Evolutionary conservation across 441 rosid species (phyloP).

Genomic region (Adansonia madagascariensis): DNA sequence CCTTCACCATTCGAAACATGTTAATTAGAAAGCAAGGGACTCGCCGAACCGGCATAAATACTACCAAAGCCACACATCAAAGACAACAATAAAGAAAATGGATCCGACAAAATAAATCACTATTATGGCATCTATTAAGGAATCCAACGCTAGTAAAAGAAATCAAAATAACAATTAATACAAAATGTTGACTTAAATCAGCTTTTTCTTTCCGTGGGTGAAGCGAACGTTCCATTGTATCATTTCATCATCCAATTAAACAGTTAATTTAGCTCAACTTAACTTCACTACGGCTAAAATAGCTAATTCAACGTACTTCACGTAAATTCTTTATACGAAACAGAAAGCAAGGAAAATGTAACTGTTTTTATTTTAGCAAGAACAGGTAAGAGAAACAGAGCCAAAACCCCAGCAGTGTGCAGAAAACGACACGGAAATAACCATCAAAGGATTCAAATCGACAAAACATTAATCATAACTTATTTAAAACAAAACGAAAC

Average conservation of each 20-base stretch:
- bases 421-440: conserved; percentile 65
- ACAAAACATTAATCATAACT: not conserved
- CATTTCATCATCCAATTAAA: not conserved
- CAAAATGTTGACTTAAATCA: not conserved
- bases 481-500: not conserved
- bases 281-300: not conserved
- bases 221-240: not conserved
- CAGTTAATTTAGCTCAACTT: not conserved
- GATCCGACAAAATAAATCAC: not conserved
- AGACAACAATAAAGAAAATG: not conserved
- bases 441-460: conserved; percentile 7
- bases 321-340: conserved; percentile 2
- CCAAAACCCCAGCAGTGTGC: conserved; percentile 66
- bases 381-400: conserved; percentile 71
- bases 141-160: not conserved
- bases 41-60: conserved; percentile 68
- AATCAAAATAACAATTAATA: not conserved
- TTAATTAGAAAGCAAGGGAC: conserved; percentile 73
- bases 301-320: not conserved
- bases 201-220: not conserved
- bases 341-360: conserved; percentile 33
- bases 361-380: conserved; percentile 73
- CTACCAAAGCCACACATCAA: conserved; percentile 1
- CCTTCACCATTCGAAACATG: conserved; percentile 62
- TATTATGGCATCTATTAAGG: not conserved